phyloP scores from a whole-genome alignment of 2,329 filamentous ascomycete species.

The Penicillium thymicola region DNA sequence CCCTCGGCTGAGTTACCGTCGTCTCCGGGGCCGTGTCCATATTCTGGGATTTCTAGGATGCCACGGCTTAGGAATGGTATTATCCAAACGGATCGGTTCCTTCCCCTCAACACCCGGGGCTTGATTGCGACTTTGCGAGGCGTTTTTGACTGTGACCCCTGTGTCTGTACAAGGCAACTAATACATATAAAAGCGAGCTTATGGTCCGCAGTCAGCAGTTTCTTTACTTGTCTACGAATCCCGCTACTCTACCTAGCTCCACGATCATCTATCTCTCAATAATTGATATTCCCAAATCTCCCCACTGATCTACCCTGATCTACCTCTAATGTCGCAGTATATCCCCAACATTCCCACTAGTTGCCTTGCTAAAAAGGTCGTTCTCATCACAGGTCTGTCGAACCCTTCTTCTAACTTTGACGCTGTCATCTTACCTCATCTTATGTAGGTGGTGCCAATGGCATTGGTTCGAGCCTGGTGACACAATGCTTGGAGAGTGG shows the following conservation, averaged over 20 bases:
- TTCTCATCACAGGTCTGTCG: slow-evolving; percentile 21
- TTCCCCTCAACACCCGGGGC: not conserved
- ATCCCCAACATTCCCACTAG: slow-evolving; percentile 15
- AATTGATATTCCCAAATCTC: not conserved
- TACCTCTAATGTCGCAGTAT: slow-evolving; percentile 20
- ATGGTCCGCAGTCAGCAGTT: not conserved
- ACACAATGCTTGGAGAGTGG: slow-evolving; percentile 38
- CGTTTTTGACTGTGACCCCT: not conserved
- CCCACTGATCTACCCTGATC: slow-evolving; percentile 2
- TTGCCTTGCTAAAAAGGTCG: slow-evolving; percentile 19
- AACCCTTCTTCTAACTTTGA: not conserved
- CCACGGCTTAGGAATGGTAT: not conserved
- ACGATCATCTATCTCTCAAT: slow-evolving; percentile 1
- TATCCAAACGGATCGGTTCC: not conserved
- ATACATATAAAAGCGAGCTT: not conserved
- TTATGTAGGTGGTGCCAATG: slow-evolving; percentile 42
- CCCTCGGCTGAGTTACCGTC: slow-evolving; percentile 1
- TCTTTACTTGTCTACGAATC: not conserved
- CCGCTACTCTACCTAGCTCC: not conserved
- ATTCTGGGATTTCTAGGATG: no score
- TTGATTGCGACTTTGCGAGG: not conserved
- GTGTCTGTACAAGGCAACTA: not conserved
- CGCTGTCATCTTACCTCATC: not conserved
- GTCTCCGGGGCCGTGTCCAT: not conserved
- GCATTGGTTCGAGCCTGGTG: slow-evolving; percentile 45